These are phyloP conservation scores for Pseudogymnoascus sp. DNA, from an alignment of 2,329 filamentous ascomycete species.

Conservation along the genomic window DNA sequence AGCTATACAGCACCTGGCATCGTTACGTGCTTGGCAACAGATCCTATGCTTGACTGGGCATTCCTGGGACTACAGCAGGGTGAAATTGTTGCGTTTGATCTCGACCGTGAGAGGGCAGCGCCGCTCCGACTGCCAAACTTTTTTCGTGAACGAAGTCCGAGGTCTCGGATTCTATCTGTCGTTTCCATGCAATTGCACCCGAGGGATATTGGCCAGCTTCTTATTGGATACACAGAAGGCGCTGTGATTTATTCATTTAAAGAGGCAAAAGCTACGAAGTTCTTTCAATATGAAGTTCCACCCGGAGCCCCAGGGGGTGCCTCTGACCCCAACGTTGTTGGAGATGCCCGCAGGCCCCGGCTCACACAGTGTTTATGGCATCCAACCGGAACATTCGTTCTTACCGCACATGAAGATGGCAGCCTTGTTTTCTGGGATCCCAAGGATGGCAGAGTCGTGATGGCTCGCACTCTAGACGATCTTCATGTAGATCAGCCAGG, in stretches of 20 bases:
- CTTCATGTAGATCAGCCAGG: slow-evolving; percentile 63
- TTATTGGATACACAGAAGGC: slow-evolving; percentile 85
- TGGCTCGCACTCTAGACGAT: slow-evolving; percentile 72
- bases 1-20: slow-evolving; percentile 69
- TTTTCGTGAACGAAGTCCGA: slow-evolving; percentile 67
- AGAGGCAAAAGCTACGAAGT: slow-evolving; percentile 68
- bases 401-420: slow-evolving; percentile 47
- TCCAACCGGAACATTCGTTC: slow-evolving; percentile 53
- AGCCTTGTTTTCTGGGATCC: slow-evolving; percentile 92
- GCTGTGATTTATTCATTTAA: slow-evolving; percentile 93
- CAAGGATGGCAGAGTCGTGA: slow-evolving; percentile 75
- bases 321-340: slow-evolving; percentile 52
- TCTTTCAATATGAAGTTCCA: slow-evolving; percentile 75
- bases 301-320: slow-evolving; percentile 69
- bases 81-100: slow-evolving; percentile 84
- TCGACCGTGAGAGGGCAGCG: slow-evolving; percentile 70
- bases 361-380: slow-evolving; percentile 87
- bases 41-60: slow-evolving; percentile 89
- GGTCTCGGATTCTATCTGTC: slow-evolving; percentile 54
- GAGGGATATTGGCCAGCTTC: slow-evolving; percentile 79
- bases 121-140: slow-evolving; percentile 79
- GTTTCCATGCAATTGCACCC: slow-evolving; percentile 80
- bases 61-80: slow-evolving; percentile 76
- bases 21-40: slow-evolving; percentile 66
- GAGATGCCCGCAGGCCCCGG: slow-evolving; percentile 58